Evolutionary conservation across 352 stramenopile species (phyloP).

Genomic region (Phytophthora megakarya): DNA sequence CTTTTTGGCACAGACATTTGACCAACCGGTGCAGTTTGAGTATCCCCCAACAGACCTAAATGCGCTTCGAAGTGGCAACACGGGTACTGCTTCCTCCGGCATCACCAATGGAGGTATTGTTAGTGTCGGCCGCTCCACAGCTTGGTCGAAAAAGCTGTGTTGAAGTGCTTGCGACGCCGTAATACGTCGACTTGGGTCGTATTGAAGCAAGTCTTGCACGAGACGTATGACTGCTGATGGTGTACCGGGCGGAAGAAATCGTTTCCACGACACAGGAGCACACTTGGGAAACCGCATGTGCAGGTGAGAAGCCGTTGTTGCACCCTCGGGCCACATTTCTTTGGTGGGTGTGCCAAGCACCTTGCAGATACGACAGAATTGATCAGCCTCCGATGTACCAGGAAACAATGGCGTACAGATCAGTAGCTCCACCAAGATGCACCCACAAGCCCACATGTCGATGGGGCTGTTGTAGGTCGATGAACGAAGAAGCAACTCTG

Average conservation of each 20-base stretch:
- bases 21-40: constrained; percentile 16
- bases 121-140: constrained; percentile 50
- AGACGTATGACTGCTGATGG: constrained; percentile 76
- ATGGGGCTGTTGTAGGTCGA: constrained; percentile 82
- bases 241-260: constrained; percentile 73
- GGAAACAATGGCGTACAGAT: constrained; percentile 74
- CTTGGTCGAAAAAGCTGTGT: constrained; percentile 92
- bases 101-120: constrained; percentile 25
- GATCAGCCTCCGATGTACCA: constrained; percentile 94
- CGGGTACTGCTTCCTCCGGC: constrained; percentile 18
- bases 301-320: constrained; percentile 88
- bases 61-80: constrained; percentile 25
- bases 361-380: constrained; percentile 95
- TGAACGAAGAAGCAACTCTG: constrained; percentile 66
- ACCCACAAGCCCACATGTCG: constrained; percentile 85
- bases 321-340: constrained; percentile 91
- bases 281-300: constrained; percentile 94
- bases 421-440: constrained; percentile 83
- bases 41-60: constrained; percentile 14
- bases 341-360: constrained; percentile 91
- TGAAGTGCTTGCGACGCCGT: constrained; percentile 92
- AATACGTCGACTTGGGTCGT: constrained; percentile 87
- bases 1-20: constrained; percentile 20
- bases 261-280: constrained; percentile 60
- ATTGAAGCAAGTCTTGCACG: constrained; percentile 91